Evolutionary conservation across 352 stramenopile genomes (phyloP), one percentile per base, ranked within the genome.

Genomic region (Poterioochromonas sp.): DNA sequence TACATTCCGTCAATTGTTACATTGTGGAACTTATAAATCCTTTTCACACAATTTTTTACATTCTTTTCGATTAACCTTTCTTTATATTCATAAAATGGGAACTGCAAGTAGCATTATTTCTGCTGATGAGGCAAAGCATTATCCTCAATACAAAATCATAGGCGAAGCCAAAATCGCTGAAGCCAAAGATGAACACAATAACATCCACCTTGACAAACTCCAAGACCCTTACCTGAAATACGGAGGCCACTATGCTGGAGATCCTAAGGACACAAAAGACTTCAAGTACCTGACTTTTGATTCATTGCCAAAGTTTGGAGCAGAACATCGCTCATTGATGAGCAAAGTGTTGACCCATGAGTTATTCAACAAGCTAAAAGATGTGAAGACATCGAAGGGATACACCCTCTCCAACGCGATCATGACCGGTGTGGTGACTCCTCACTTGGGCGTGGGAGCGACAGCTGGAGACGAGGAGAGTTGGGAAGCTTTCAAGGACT

Each of bases 361-460:
- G 79, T 76, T 93, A 37, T 94, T 92, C 80, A 84, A 88, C 37
- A 85, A 90, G 80, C 85, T 92, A 70, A 93, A 93, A 83, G 87
- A 89, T 62, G 79, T 81, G 29, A 81, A 84, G 47, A 87, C 88
- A 11, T 84, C 76, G 79, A 91, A 90, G 79, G 88, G 88, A 0
- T 94, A 92, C 85, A 93, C 88, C 0, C 81, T 94, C 39, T 89
- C 92, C 76, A 85, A 88, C 70, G 89, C 88, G 0, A 94, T 94
- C 77, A 87, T 93, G 40, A 54, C 65, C 18, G 65, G 65, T 58
- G 65, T 74, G 22, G 65, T 74, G 8, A 58, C 65, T 58, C 79
- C 89, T 26, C 88, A 93, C 78, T 76, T 93, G 2, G 88, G 87
- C 22, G 89, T 93, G 1, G 89, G 89, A 35, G 85, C 90, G 43